Evolutionary conservation across 1,139 yeast species (phyloP).

Genomic region (Yamadazyma atlantica): DNA sequence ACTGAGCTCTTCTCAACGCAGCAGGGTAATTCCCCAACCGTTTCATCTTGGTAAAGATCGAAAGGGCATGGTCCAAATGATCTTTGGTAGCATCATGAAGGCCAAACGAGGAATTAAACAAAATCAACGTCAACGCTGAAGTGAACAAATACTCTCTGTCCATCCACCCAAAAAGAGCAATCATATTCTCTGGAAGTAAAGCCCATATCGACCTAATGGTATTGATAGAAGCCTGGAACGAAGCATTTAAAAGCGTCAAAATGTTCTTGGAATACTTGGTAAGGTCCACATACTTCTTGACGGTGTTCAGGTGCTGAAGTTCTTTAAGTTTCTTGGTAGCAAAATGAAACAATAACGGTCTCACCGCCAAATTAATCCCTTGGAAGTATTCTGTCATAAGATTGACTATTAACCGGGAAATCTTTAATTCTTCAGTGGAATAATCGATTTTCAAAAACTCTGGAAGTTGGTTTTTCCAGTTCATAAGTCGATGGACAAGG

Average conservation of each 20-base stretch:
- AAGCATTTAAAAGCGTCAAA: constrained; percentile 69
- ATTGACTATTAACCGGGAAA: constrained; percentile 70
- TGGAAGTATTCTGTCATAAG: constrained; percentile 85
- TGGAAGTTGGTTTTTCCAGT: constrained; percentile 71
- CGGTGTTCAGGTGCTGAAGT: constrained; percentile 39
- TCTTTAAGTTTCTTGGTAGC: constrained; percentile 66
- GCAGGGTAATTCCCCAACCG: constrained; percentile 78
- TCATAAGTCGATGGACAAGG: constrained; percentile 64
- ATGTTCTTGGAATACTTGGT: constrained; percentile 69
- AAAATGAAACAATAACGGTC: constrained; percentile 79
- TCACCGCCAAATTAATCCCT: constrained; percentile 78
- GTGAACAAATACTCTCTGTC: constrained; percentile 84
- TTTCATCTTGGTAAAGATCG: constrained; percentile 71
- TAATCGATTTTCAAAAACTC: constrained; percentile 66
- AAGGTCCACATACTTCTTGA: constrained; percentile 62
- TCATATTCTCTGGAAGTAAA: constrained; percentile 70
- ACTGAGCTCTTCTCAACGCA: constrained; percentile 68
- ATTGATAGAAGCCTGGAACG: constrained; percentile 81
- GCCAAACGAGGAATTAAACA: constrained; percentile 81
- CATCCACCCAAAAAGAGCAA: constrained; percentile 85
- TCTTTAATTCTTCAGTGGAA: constrained; percentile 51
- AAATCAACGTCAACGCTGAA: constrained; percentile 72
- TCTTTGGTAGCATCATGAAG: constrained; percentile 73
- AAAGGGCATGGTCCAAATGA: constrained; percentile 72
- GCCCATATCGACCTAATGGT: constrained; percentile 76